Percentiles rank a stretch among this genome's conserved stretches.
phyloP scores from a whole-genome alignment of 2,329 filamentous ascomycete species.

The Stachybotrys elegans region DNA sequence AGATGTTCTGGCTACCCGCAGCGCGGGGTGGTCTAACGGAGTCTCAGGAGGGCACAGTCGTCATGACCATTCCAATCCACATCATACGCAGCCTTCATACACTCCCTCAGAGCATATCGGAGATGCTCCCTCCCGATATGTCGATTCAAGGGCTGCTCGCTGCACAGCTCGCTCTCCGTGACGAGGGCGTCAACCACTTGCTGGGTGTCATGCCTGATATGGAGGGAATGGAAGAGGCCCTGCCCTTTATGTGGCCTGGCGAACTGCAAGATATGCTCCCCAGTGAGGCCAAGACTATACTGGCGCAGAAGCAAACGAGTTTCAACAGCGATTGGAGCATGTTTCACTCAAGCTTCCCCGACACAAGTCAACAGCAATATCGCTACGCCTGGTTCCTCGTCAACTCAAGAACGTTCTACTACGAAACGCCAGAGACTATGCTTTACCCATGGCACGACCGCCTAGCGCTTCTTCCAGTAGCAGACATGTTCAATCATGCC shows the following conservation, averaged over 20 bases:
- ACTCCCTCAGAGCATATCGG: conserved; percentile 48
- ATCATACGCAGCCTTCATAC: conserved; percentile 61
- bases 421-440: conserved; percentile 40
- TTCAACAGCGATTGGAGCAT: conserved; percentile 35
- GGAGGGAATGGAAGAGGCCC: conserved; percentile 47
- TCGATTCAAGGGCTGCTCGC: conserved; percentile 70
- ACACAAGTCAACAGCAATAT: conserved; percentile 26
- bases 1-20: conserved; percentile 40
- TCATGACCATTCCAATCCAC: conserved; percentile 61
- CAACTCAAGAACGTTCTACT: conserved; percentile 60
- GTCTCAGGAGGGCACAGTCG: conserved; percentile 48
- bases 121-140: conserved; percentile 47
- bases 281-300: conserved; percentile 32
- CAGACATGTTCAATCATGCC: conserved; percentile 64
- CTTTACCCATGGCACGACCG: conserved; percentile 46
- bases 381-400: conserved; percentile 54
- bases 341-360: conserved; percentile 23
- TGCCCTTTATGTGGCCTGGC: conserved; percentile 40
- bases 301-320: conserved; percentile 46
- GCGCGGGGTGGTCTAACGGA: conserved; percentile 34
- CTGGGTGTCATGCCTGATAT: conserved; percentile 60
- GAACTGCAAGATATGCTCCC: conserved; percentile 44
- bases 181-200: conserved; percentile 51
- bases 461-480: conserved; percentile 66
- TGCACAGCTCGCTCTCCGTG: conserved; percentile 57